Evolutionary conservation across 441 rosid genomes (phyloP).

Genomic region (Mallotus japonicus): DNA sequence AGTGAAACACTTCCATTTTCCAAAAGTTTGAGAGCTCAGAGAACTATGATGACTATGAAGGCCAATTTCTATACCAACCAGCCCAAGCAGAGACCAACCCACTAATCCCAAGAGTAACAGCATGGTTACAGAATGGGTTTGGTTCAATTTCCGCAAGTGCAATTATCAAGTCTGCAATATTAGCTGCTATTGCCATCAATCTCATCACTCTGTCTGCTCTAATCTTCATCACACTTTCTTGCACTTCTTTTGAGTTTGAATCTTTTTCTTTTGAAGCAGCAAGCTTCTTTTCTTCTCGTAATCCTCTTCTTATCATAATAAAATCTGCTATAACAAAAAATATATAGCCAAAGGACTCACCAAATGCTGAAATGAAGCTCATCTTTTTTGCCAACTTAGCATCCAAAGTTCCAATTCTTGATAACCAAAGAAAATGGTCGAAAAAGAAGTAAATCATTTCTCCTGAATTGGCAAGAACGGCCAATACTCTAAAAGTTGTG

Average conservation of each 20-base stretch:
- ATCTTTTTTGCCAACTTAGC: constrained; percentile 56
- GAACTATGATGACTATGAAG: constrained; percentile 35
- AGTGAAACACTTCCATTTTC: too few species aligned
- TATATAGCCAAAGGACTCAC: constrained; percentile 85
- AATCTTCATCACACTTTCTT: constrained; percentile 39
- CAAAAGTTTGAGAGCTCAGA: too few species aligned
- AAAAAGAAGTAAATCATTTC: constrained; percentile 96
- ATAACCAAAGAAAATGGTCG: constrained; percentile 89
- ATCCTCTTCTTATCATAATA: constrained; percentile 51
- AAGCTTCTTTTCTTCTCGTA: constrained; percentile 46
- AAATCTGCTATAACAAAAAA: constrained; percentile 70
- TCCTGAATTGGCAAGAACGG: constrained; percentile 78
- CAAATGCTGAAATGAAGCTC: constrained; percentile 93
- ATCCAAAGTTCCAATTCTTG: constrained; percentile 80
- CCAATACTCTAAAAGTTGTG: constrained; percentile 44
- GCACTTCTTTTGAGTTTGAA: constrained; percentile 23
- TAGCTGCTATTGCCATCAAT: constrained; percentile 83
- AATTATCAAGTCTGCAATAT: constrained; percentile 75
- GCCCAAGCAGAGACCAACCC: constrained; percentile 97
- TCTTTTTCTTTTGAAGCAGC: constrained; percentile 30
- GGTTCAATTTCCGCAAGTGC: constrained; percentile 83
- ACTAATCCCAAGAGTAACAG: constrained; percentile 70
- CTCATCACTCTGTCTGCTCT: constrained; percentile 74
- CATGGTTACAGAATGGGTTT: constrained; percentile 75
- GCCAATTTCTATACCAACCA: constrained; percentile 97